Percentiles rank a stretch among this genome's conserved stretches.
Conservation (phyloP, 148 eudicot species). For the Arctostaphylos glauca region DNA sequence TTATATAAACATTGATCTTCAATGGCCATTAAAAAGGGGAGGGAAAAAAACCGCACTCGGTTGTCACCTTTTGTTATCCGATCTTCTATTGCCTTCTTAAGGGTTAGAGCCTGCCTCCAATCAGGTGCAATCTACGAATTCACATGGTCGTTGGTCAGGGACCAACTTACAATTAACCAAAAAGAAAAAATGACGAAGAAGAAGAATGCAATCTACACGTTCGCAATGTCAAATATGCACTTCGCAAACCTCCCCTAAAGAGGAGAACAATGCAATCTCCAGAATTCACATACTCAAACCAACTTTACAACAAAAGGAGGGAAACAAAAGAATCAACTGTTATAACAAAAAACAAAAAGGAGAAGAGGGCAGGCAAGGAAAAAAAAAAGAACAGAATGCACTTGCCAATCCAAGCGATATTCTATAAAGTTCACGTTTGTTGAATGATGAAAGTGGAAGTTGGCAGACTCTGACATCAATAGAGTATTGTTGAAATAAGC, state of each 20-base stretch:
- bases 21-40: not conserved
- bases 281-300: not conserved
- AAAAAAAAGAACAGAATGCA: not conserved
- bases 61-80: conserved; percentile 65
- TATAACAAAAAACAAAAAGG: no score
- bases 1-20: not conserved
- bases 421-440: not conserved
- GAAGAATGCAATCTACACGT: not conserved
- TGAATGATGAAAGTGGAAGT: not conserved
- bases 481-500: not conserved
- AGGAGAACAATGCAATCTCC: not conserved
- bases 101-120: conserved; percentile 85
- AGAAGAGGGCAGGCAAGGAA: not conserved
- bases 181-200: not conserved
- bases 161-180: not conserved
- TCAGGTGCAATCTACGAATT: conserved; percentile 72
- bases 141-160: not conserved
- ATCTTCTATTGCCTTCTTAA: conserved; percentile 79
- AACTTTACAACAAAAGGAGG: no score
- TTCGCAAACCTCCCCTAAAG: no score
- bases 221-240: not conserved
- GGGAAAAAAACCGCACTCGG: not conserved
- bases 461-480: not conserved
- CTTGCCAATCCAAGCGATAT: not conserved
- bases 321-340: no score